Percentiles rank a stretch among this genome's conserved stretches.
phyloP scores from a whole-genome alignment of 2,329 filamentous ascomycete species.

The Orbilia quercus region DNA sequence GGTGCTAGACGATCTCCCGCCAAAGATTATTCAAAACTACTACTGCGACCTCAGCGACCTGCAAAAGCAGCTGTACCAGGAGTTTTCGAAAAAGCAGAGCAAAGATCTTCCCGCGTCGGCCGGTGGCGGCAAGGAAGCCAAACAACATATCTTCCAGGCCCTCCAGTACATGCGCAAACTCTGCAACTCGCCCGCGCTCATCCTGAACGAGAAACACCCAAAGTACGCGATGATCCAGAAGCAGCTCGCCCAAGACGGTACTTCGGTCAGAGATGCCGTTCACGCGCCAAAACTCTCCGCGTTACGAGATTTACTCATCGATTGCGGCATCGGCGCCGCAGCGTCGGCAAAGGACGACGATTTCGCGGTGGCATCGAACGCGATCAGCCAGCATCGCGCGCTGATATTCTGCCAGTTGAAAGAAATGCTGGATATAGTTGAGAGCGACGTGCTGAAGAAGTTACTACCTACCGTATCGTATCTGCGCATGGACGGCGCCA shows the following conservation, averaged over 20 bases:
- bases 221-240: slow-evolving; percentile 89
- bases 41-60: slow-evolving; percentile 97
- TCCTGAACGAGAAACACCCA: slow-evolving; percentile 92
- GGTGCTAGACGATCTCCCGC: slow-evolving; percentile 92
- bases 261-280: slow-evolving; percentile 81
- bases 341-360: slow-evolving; percentile 67
- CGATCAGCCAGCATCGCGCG: slow-evolving; percentile 94
- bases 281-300: slow-evolving; percentile 95
- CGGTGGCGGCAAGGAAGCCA: slow-evolving; percentile 84
- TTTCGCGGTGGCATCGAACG: slow-evolving; percentile 73
- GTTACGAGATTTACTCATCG: slow-evolving; percentile 90
- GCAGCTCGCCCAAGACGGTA: slow-evolving; percentile 80
- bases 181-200: slow-evolving; percentile 95
- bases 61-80: slow-evolving; percentile 93
- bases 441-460: slow-evolving; percentile 88
- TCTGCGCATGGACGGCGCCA: slow-evolving; percentile 90
- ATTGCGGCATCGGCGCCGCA: slow-evolving; percentile 92
- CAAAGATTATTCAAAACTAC: slow-evolving; percentile 99
- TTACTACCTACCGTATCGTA: slow-evolving; percentile 93
- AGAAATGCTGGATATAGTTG: slow-evolving; percentile 99
- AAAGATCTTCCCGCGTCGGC: slow-evolving; percentile 85
- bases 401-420: slow-evolving; percentile 99
- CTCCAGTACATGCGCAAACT: slow-evolving; percentile 99
- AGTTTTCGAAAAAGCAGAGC: slow-evolving; percentile 93
- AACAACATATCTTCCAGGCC: slow-evolving; percentile 99